Evolutionary conservation across 257 asterid genomes (phyloP).

Genomic region (Dorcoceras hygrometricum): DNA sequence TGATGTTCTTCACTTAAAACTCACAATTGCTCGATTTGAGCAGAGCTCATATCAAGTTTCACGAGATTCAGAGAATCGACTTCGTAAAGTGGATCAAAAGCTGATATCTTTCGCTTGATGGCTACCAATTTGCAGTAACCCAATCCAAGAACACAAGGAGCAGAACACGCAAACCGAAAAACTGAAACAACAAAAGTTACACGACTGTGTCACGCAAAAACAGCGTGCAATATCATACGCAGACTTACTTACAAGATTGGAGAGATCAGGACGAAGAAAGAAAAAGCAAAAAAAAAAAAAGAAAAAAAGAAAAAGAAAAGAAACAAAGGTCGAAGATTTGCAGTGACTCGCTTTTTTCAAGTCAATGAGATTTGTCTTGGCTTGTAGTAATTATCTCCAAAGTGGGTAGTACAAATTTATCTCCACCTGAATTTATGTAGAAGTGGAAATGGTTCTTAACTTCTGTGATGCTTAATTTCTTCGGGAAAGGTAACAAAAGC

Average conservation of each 20-base stretch:
- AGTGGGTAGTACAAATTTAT: background rate
- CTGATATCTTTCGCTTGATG: constrained; percentile 22
- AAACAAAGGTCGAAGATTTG: background rate
- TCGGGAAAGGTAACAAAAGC: background rate
- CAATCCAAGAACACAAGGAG: constrained; percentile 17
- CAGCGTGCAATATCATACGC: background rate
- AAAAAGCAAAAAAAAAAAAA: background rate
- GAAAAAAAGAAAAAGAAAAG: constrained; percentile 24
- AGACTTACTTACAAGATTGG: background rate
- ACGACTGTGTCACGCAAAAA: background rate
- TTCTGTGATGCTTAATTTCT: background rate
- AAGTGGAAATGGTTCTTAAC: too few species aligned
- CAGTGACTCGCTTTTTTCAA: background rate
- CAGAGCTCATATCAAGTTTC: constrained; percentile 35
- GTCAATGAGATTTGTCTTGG: background rate
- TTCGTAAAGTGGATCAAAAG: constrained; percentile 31
- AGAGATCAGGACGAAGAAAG: constrained; percentile 4
- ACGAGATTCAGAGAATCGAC: constrained; percentile 9
- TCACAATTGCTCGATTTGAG: constrained; percentile 33
- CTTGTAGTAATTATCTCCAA: background rate
- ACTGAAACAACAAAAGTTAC: constrained; percentile 4
- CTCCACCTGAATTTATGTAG: background rate
- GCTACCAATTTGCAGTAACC: constrained; percentile 21
- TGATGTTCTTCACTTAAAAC: constrained; percentile 26
- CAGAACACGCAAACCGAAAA: background rate